These are phyloP conservation scores for Herpotrichia juniperi DNA, from an alignment of 2,329 filamentous ascomycete species.

Conservation along the genomic window DNA sequence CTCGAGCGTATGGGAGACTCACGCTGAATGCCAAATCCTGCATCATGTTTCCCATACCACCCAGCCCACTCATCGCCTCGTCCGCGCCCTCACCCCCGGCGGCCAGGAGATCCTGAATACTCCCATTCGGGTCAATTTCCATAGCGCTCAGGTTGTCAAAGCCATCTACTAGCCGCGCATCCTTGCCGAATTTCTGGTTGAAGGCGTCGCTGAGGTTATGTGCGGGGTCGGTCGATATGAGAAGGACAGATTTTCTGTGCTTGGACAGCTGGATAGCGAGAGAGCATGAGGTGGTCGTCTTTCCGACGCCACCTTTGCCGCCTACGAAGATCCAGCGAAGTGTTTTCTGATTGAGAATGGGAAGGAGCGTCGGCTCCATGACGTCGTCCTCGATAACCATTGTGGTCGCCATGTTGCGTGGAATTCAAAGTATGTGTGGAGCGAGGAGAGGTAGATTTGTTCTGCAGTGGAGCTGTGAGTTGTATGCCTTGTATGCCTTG, in stretches of 20 bases:
- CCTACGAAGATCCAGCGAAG: conserved; percentile 99
- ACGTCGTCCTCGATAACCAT: conserved; percentile 63
- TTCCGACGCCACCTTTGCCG: conserved; percentile 97
- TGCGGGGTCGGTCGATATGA: conserved; percentile 97
- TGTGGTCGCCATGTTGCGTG: conserved; percentile 45
- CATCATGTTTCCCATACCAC: conserved; percentile 91
- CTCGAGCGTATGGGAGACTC: conserved; percentile 42
- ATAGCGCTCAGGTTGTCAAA: conserved; percentile 95
- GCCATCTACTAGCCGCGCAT: conserved; percentile 88
- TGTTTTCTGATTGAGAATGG: conserved; percentile 91
- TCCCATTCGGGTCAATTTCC: conserved; percentile 99
- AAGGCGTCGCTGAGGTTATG: conserved; percentile 99
- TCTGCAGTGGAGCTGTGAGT: not conserved
- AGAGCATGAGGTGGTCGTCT: conserved; percentile 99
- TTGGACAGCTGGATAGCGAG: conserved; percentile 97
- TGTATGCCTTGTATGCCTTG: not conserved
- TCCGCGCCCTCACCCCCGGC: conserved; percentile 74
- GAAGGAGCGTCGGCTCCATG: conserved; percentile 91
- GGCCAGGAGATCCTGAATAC: conserved; percentile 91
- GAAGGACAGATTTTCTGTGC: conserved; percentile 90
- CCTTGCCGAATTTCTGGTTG: conserved; percentile 99
- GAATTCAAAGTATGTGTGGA: not conserved
- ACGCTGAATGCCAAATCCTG: conserved; percentile 97
- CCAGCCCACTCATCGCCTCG: conserved; percentile 71
- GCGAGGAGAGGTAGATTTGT: not conserved